Conservation (phyloP, 169 alveolate species). For the Besnoitia besnoiti region DNA sequence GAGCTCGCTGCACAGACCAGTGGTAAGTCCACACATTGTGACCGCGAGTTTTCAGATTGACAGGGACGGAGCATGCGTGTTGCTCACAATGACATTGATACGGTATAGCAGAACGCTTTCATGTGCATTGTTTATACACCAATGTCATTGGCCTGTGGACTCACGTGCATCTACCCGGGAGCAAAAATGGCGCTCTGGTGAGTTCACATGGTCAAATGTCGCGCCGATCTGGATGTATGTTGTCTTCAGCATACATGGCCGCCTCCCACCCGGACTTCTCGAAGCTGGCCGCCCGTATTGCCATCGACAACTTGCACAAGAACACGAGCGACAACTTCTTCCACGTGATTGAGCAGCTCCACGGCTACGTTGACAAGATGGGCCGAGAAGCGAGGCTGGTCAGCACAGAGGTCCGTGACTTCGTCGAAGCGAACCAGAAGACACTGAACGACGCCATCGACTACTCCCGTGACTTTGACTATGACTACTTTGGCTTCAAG, state of each 20-base stretch:
- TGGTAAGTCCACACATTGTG: no score
- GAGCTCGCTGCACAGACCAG: conserved; percentile 98
- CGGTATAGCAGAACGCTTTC: no score
- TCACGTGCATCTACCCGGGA: no score
- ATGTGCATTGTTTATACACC: no score
- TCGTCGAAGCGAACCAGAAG: conserved; percentile 87
- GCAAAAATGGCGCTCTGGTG: neutral
- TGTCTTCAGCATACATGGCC: conserved; percentile 95
- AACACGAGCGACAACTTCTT: conserved; percentile 82
- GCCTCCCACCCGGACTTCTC: conserved; percentile 98
- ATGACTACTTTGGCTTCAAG: conserved; percentile 97
- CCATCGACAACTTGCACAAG: conserved; percentile 95
- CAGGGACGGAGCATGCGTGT: no score
- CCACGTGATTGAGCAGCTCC: neutral
- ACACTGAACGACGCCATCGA: conserved; percentile 90
- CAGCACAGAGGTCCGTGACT: conserved; percentile 90
- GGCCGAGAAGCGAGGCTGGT: conserved; percentile 93
- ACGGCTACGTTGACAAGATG: conserved; percentile 75
- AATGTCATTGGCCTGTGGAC: no score
- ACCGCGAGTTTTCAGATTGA: no score
- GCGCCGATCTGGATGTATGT: neutral
- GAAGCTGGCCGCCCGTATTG: conserved; percentile 96
- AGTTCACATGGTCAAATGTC: neutral
- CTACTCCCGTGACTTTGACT: conserved; percentile 93
- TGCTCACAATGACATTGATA: no score